A percentile compares a stretch with the other conserved stretches of the same genome.
phyloP scores from a whole-genome alignment of 257 asterid species.

The Ilex asprella region DNA sequence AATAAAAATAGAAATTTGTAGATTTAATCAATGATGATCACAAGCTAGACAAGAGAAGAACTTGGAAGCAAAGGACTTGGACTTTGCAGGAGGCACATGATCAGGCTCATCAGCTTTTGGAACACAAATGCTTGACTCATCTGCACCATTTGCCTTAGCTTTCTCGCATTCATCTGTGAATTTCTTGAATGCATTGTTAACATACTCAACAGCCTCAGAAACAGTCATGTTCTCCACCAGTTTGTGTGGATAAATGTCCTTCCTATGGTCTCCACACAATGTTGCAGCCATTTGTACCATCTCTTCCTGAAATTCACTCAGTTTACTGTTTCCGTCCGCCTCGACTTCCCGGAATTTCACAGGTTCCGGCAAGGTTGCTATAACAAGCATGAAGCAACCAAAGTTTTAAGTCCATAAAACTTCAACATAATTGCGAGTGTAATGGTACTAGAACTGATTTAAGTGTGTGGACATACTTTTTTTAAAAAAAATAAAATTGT shows the following conservation, averaged over 20 bases:
- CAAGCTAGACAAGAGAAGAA: slow-evolving; percentile 36
- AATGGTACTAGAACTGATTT: background rate
- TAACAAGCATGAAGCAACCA: background rate
- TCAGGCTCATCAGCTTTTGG: too few relatives aligned
- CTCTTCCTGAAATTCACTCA: slow-evolving; percentile 39
- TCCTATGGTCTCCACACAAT: slow-evolving; percentile 33
- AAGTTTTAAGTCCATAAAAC: too few relatives aligned
- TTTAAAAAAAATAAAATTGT: too few relatives aligned
- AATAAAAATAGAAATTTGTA: too few relatives aligned
- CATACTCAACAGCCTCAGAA: slow-evolving; percentile 36
- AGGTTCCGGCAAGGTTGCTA: slow-evolving; percentile 33
- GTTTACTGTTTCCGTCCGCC: slow-evolving; percentile 20
- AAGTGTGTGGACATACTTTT: too few relatives aligned
- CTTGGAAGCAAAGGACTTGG: slow-evolving; percentile 25
- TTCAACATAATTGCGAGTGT: too few relatives aligned
- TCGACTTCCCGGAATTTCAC: slow-evolving; percentile 20
- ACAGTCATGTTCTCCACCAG: slow-evolving; percentile 43
- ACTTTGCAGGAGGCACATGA: background rate
- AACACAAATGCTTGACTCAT: slow-evolving; percentile 17
- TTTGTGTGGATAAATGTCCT: slow-evolving; percentile 26
- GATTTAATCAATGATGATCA: background rate
- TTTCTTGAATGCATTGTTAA: slow-evolving; percentile 30
- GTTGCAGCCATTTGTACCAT: slow-evolving; percentile 45
- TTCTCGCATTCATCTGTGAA: slow-evolving; percentile 43
- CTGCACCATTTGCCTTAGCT: slow-evolving; percentile 28